Evolutionary conservation across 768 basidiomycete species (phyloP).

Genomic region (Lactifluus pinguis): DNA sequence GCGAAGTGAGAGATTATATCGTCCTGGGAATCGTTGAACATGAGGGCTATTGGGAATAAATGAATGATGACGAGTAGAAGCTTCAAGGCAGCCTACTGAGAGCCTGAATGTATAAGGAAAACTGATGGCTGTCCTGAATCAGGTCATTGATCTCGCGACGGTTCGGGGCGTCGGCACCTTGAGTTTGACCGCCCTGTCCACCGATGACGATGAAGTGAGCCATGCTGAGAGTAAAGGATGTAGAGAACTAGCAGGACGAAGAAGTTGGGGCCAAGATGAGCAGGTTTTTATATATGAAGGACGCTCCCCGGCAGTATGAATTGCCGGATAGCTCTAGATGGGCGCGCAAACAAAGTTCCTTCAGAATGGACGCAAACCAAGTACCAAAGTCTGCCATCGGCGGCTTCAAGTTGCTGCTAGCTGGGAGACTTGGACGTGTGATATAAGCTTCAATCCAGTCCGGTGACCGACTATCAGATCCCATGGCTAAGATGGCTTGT

Average conservation of each 20-base stretch:
- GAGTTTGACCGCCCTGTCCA: slow-evolving; percentile 1
- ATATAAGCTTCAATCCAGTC: too few relatives aligned
- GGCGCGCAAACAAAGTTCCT: neutral
- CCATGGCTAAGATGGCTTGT: too few relatives aligned
- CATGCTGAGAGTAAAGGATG: slow-evolving; percentile 1
- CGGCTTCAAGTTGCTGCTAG: too few relatives aligned
- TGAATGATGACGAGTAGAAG: neutral
- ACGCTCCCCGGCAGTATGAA: neutral
- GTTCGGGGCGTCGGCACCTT: slow-evolving; percentile 15
- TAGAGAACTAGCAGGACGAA: neutral
- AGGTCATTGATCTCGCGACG: slow-evolving; percentile 16
- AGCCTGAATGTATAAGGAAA: slow-evolving; percentile 45
- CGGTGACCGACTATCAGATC: too few relatives aligned
- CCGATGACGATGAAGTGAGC: slow-evolving; percentile 13
- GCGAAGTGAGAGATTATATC: slow-evolving; percentile 34
- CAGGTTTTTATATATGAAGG: neutral
- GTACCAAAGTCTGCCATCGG: slow-evolving; percentile 17
- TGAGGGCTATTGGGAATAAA: slow-evolving; percentile 22
- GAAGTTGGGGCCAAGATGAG: neutral
- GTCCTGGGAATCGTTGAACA: slow-evolving; percentile 26
- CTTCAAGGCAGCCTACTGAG: slow-evolving; percentile 29
- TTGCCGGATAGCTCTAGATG: neutral
- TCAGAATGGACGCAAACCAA: too few relatives aligned
- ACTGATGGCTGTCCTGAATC: slow-evolving; percentile 35
- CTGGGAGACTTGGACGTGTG: too few relatives aligned